A percentile compares a stretch with the other conserved stretches of the same genome.
phyloP scores from a whole-genome alignment of 352 stramenopile species.

The Plasmopara viticola region DNA sequence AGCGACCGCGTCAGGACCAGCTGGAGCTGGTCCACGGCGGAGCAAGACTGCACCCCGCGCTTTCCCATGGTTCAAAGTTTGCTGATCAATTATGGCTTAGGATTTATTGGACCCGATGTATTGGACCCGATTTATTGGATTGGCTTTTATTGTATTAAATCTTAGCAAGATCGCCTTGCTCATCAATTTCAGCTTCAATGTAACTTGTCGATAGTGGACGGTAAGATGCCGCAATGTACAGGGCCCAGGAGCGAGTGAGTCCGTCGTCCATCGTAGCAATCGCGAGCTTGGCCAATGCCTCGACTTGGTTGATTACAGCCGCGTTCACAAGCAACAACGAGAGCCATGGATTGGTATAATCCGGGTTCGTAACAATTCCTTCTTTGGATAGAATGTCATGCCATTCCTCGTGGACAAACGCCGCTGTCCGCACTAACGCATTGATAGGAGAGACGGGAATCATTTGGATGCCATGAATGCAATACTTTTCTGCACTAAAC shows the following conservation, averaged over 20 bases:
- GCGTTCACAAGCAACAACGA: slow-evolving; percentile 21
- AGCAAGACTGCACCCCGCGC: slow-evolving; percentile 18
- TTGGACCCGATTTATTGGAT: too few species aligned
- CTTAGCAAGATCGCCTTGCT: background rate
- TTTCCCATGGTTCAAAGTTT: slow-evolving; percentile 19
- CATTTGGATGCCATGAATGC: slow-evolving; percentile 81
- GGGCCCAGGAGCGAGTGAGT: slow-evolving; percentile 26
- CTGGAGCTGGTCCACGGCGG: slow-evolving; percentile 27
- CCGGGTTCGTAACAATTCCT: background rate
- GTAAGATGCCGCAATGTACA: slow-evolving; percentile 16
- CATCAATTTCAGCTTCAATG: slow-evolving; percentile 10
- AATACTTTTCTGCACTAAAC: slow-evolving; percentile 70
- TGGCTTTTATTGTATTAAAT: too few species aligned
- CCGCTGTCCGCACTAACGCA: background rate
- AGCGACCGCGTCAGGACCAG: slow-evolving; percentile 37
- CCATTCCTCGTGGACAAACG: slow-evolving; percentile 7
- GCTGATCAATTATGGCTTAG: background rate
- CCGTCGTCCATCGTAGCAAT: slow-evolving; percentile 33
- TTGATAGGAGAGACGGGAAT: slow-evolving; percentile 43
- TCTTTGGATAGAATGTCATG: slow-evolving; percentile 5
- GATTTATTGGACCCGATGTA: too few species aligned
- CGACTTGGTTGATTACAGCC: slow-evolving; percentile 34
- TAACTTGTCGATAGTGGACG: background rate
- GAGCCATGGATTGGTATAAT: slow-evolving; percentile 1
- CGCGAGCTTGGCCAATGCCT: slow-evolving; percentile 23